Percentiles rank a stretch among this genome's conserved stretches.
phyloP scores from a whole-genome alignment of 1,284 basidiomycete species.

The Heimioporus retisporus region DNA sequence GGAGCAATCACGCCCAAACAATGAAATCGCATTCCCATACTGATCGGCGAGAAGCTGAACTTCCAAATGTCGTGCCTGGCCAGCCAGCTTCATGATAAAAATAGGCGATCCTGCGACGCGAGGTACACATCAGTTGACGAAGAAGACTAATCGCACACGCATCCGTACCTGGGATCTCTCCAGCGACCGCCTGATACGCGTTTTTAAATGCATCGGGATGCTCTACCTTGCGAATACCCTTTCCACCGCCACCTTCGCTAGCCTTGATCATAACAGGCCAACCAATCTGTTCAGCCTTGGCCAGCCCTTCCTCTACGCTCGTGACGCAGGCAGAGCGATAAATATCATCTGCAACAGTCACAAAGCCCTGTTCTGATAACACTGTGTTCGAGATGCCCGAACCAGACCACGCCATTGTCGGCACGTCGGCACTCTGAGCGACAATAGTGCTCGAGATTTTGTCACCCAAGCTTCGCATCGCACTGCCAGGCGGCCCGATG shows the following conservation, averaged over 20 bases:
- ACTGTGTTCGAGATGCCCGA: conserved; percentile 93
- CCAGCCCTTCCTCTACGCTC: conserved; percentile 90
- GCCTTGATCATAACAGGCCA: conserved; percentile 99
- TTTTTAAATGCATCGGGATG: conserved; percentile 91
- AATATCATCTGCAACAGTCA: conserved; percentile 94
- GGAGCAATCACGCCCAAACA: conserved; percentile 99
- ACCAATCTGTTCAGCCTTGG: conserved; percentile 90
- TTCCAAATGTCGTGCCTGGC: conserved; percentile 97
- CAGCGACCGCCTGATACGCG: conserved; percentile 93
- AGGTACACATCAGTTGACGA: conserved; percentile 22
- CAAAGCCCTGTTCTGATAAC: conserved; percentile 90
- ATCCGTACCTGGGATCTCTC: conserved; percentile 93
- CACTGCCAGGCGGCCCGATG: conserved; percentile 98
- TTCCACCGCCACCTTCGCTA: conserved; percentile 98
- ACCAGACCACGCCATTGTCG: conserved; percentile 99
- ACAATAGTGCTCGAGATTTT: conserved; percentile 99
- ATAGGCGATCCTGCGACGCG: conserved; percentile 89
- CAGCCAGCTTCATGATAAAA: conserved; percentile 99
- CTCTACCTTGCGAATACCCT: conserved; percentile 97
- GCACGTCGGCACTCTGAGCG: conserved; percentile 97
- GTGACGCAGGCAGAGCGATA: conserved; percentile 94
- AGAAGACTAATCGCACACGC: conserved; percentile 17
- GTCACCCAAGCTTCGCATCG: conserved; percentile 99
- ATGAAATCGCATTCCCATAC: conserved; percentile 99
- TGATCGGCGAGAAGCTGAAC: conserved; percentile 99